Conservation (phyloP, 257 asterid genomes). For the Rhazya stricta region DNA sequence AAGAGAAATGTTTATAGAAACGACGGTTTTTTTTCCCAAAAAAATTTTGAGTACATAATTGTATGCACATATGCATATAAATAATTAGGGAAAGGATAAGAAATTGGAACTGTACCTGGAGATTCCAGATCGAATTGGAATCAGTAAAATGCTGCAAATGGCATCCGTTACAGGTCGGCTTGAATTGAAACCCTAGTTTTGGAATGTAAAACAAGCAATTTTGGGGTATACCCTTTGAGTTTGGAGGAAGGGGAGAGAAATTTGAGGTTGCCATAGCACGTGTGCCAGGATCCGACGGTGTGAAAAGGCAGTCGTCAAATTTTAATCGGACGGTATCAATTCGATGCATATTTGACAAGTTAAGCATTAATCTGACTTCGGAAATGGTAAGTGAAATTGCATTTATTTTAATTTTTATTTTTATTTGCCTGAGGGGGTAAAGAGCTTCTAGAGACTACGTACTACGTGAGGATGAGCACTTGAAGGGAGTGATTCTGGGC, state of each 20-base stretch:
- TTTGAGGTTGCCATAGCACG: constrained; percentile 35
- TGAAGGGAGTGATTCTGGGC: too few relatives aligned
- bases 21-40: background rate
- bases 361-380: background rate
- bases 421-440: too few relatives aligned
- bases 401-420: background rate
- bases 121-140: constrained; percentile 14
- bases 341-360: background rate
- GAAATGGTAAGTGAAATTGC: background rate
- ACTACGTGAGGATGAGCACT: too few relatives aligned
- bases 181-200: constrained; percentile 35
- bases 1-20: background rate
- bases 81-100: background rate
- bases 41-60: background rate
- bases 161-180: constrained; percentile 11
- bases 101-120: constrained; percentile 7
- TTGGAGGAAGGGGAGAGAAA: constrained; percentile 11
- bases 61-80: background rate
- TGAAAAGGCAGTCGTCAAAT: background rate
- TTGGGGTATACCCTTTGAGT: constrained; percentile 11
- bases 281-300: constrained; percentile 28
- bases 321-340: background rate
- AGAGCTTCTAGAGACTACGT: too few relatives aligned
- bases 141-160: background rate
- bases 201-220: constrained; percentile 1